Conservation (phyloP, 352 stramenopile genomes). For the Peronospora destructor region DNA sequence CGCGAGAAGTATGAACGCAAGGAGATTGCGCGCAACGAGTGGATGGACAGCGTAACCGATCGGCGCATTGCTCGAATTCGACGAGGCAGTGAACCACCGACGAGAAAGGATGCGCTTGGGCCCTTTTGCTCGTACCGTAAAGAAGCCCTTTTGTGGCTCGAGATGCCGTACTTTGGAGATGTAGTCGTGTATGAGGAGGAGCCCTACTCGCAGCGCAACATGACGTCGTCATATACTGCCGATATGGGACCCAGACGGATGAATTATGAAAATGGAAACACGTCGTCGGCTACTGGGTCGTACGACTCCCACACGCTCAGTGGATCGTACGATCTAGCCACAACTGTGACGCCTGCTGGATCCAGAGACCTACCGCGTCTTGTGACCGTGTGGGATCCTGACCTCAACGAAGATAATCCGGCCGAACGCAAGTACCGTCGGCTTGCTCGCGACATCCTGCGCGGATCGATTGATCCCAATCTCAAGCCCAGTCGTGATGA, state of each 20-base stretch:
- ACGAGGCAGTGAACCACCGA: conserved; percentile 65
- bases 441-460: conserved; percentile 91
- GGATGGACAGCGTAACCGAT: conserved; percentile 88
- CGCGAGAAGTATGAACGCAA: conserved; percentile 87
- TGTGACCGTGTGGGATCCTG: conserved; percentile 79
- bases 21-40: conserved; percentile 81
- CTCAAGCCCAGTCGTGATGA: conserved; percentile 96
- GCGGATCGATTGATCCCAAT: conserved; percentile 94
- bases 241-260: conserved; percentile 37
- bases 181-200: conserved; percentile 90
- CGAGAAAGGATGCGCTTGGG: conserved; percentile 55
- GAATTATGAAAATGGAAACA: conserved; percentile 29
- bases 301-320: conserved; percentile 44
- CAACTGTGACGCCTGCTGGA: conserved; percentile 15
- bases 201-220: conserved; percentile 72
- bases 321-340: conserved; percentile 43
- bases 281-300: conserved; percentile 11
- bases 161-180: conserved; percentile 89
- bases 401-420: conserved; percentile 86
- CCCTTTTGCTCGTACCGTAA: conserved; percentile 79
- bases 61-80: conserved; percentile 81
- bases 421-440: conserved; percentile 98
- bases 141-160: conserved; percentile 77
- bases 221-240: conserved; percentile 46
- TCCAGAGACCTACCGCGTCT: conserved; percentile 41